Base-by-base conservation (phyloP, 169 alveolate species). In the Eimeria maxima region DNA sequence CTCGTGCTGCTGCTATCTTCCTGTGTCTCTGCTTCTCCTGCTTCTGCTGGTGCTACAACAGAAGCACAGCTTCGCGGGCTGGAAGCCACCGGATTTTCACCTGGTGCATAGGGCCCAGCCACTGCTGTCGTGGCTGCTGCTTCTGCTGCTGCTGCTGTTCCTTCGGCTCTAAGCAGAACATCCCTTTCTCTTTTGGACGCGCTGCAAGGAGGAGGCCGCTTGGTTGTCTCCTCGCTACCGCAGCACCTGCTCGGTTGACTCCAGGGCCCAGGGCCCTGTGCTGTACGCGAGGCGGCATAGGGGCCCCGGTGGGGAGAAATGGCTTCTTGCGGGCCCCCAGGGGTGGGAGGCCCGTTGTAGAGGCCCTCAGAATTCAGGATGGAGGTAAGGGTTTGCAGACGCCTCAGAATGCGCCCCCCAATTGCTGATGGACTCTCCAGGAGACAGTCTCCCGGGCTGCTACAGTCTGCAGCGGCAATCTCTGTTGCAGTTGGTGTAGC, bases 401-500 rank as follows among this genome's bases (percentile, higher is more conserved):
- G 47, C 24, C 87, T 27, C 29, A 76, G 87, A n/a, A 76, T 76
- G 87, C 87, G 87, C 63, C 87, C n/a, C 29, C 87, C 87, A 38
- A 76, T 76, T 7, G 60, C 60, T 44, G 87, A 57, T 76, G 87
- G 87, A 60, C 87, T 76, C n/a, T 76, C 87, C 16, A 45, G 60
- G 24, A 18, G 87, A 4, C 45, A n/a, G 45, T 69, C 44, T n/a
- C 42, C 80, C 10, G 80, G 3, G 38, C 47, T 69, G 38, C 47
- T n/a, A 45, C 47, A 18, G 18, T 33, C 45, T 33, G 38, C 80
- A n/a, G 80, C 45, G 16, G 80, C 44, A n/a, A 18, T 7, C 27
- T 42, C 80, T 69, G 80, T 45, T 24, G 80, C 44, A 6, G 80
- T 16, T 69, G 45, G 45, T 69, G 80, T 45, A 8, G 45, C 44